These are phyloP conservation scores for Albizia julibrissin DNA, from an alignment of 306 rosid species.

Conservation along the genomic window DNA sequence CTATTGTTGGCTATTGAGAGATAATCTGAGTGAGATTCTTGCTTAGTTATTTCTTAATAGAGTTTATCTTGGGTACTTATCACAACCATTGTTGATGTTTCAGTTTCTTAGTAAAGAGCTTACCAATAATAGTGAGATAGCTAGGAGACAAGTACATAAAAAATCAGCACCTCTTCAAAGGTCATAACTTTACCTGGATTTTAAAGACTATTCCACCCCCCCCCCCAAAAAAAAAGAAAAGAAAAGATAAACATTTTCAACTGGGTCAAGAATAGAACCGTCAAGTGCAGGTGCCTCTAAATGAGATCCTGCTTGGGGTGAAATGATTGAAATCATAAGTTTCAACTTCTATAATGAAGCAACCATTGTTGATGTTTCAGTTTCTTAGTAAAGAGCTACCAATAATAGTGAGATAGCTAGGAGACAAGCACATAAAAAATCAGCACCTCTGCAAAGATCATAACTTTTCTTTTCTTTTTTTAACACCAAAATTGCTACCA, in stretches of 20 bases:
- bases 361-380: neutral
- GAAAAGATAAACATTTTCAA: neutral
- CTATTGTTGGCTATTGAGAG: no score
- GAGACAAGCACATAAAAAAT: neutral
- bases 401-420: conserved; percentile 9
- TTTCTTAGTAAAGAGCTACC: conserved; percentile 25
- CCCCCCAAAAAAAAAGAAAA: neutral
- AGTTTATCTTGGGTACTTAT: no score
- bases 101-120: no score
- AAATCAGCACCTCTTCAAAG: no score
- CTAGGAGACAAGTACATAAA: no score
- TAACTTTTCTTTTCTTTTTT: neutral
- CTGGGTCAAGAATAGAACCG: conserved; percentile 8
- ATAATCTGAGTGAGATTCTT: no score
- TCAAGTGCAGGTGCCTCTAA: neutral
- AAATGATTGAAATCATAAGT: neutral
- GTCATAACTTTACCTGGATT: no score
- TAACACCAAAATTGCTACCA: neutral
- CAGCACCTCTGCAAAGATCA: neutral
- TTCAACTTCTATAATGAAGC: conserved; percentile 16
- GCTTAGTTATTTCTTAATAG: no score
- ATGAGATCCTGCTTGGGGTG: conserved; percentile 8
- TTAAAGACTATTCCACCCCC: neutral
- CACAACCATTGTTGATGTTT: no score
- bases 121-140: no score